Base-by-base conservation (phyloP, 768 basidiomycete species). In the Dioszegia aurantiaca region DNA sequence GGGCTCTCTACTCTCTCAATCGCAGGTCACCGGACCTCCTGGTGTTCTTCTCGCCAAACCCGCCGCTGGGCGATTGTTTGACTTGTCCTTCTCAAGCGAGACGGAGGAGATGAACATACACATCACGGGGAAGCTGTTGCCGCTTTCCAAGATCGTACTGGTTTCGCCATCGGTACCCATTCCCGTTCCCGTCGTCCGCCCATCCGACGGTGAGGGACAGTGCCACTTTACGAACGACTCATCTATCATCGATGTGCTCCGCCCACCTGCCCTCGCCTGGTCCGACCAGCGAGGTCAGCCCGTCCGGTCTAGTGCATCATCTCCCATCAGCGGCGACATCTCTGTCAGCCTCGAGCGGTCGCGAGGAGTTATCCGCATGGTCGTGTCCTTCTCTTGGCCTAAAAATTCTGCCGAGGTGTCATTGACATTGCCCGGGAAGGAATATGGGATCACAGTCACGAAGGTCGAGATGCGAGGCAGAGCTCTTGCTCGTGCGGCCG, bases 161-260 rank as follows among this genome's bases (percentile, higher is more conserved):
- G 68, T 69, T 9, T 52, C 36, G 3, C 45, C 62, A 4, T 16
- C 31, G 11, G 30, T 66, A 10, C 62, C 64, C 9, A 26, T 64
- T 1, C 10, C 24, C 4, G 56, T 69, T 11, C 68, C 68, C 4
- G 52, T 61, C 28, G 41, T 69, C 55, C 44, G 52, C 31, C 17
- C 57, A 2, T 33, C 37, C 3, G 23, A 19, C n/a, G 49, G 17
- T 1, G 48, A 49, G 21, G 12, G 8, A 10, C 27, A 31, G n/a
- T 59, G 42, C 30, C 28, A 42, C 26, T 43, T 12, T 11, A 19
- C 21, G 14, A 3, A 11, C 36, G 24, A 6, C 26, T 28, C 36
- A 6, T 28, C 19, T 4, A 6, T 36, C 14, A 27, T 51, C 31
- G 48, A 51, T 37, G 6, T 51, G 5, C 6, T n/a, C 12, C 3